These are phyloP conservation scores for Clausena lansium DNA, from an alignment of 345 rosid species.

Conservation along the genomic window DNA sequence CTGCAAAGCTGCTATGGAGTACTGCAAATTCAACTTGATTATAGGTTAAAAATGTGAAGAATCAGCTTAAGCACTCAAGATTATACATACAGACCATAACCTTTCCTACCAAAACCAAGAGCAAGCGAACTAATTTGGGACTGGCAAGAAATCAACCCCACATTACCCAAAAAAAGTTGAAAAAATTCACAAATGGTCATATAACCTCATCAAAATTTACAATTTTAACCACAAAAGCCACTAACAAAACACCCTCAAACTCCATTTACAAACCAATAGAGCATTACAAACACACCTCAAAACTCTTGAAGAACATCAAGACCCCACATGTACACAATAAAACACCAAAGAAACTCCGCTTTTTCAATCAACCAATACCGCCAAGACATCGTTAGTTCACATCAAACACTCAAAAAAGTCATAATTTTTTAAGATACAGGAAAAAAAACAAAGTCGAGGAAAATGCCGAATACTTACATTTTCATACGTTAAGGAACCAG, in stretches of 20 bases:
- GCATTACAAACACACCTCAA: neutral
- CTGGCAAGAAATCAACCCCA: neutral
- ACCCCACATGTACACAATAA: neutral
- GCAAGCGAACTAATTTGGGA: neutral
- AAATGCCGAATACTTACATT: constrained; percentile 12
- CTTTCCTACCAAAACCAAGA: neutral
- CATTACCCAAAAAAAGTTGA: neutral
- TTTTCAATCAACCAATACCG: too few species aligned
- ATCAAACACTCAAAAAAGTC: neutral
- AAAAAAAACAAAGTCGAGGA: neutral
- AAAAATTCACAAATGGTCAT: too few species aligned
- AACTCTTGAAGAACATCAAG: neutral
- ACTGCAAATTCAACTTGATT: neutral
- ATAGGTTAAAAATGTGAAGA: neutral
- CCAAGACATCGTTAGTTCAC: neutral
- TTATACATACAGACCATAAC: too few species aligned
- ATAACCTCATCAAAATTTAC: neutral
- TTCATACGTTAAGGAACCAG: constrained; percentile 13
- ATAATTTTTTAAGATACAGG: neutral
- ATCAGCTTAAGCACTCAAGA: neutral
- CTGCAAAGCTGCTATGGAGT: neutral
- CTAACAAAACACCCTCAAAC: neutral
- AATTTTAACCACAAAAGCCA: neutral
- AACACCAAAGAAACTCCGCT: neutral
- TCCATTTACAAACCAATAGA: neutral